Conservation (phyloP, 768 basidiomycete species). For the Lactarius pseudohatsudake region DNA sequence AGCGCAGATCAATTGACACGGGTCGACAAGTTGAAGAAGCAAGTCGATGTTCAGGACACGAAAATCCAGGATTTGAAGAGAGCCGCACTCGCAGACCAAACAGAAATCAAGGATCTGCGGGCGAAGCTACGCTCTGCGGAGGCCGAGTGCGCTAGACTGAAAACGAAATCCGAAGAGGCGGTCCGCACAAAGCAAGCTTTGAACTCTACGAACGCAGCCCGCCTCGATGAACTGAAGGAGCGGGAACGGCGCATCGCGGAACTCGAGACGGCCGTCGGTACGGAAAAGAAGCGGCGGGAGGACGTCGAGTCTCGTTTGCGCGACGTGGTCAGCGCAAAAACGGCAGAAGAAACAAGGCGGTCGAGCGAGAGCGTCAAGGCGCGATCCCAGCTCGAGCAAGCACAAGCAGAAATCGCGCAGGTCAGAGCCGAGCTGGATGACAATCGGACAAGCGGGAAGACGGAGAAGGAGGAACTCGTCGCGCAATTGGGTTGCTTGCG, state of each 20-base stretch:
- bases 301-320: slow-evolving; percentile 45
- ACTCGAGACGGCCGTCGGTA: slow-evolving; percentile 49
- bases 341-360: slow-evolving; percentile 43
- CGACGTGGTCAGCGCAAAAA: slow-evolving; percentile 42
- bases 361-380: slow-evolving; percentile 35
- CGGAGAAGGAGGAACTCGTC: slow-evolving; percentile 48
- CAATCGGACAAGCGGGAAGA: slow-evolving; percentile 36
- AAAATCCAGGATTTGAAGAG: slow-evolving; percentile 64
- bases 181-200: slow-evolving; percentile 52
- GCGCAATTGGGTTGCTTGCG: slow-evolving; percentile 53
- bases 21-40: slow-evolving; percentile 62
- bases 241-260: slow-evolving; percentile 55
- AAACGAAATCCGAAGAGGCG: slow-evolving; percentile 52
- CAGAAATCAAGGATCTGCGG: slow-evolving; percentile 62
- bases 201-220: slow-evolving; percentile 48
- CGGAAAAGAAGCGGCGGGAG: slow-evolving; percentile 54
- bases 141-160: slow-evolving; percentile 53
- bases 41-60: slow-evolving; percentile 54
- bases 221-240: slow-evolving; percentile 55
- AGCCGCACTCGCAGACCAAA: slow-evolving; percentile 47
- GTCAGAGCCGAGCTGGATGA: slow-evolving; percentile 37
- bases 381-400: slow-evolving; percentile 42
- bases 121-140: slow-evolving; percentile 57
- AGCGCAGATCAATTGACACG: slow-evolving; percentile 52
- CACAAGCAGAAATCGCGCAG: slow-evolving; percentile 40